These are phyloP conservation scores for Heracleum sosnowskyi DNA, from an alignment of 129 eudicot genomes.

Conservation along the genomic window DNA sequence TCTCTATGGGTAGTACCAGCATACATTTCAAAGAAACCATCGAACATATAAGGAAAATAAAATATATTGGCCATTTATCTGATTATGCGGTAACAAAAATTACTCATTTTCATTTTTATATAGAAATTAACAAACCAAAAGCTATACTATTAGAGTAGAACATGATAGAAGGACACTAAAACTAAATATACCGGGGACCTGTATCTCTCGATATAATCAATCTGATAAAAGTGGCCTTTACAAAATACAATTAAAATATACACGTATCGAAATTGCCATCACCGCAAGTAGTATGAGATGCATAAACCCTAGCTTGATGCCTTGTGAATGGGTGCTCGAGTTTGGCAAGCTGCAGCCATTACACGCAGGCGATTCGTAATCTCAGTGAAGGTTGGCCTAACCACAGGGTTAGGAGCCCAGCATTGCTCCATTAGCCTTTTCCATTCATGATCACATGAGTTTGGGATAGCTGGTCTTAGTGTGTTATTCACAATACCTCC, in stretches of 20 bases:
- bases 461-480: conserved; percentile 76
- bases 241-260: background rate
- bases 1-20: background rate
- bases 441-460: conserved; percentile 76
- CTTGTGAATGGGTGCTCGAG: conserved; percentile 40
- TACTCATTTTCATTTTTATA: too few relatives aligned
- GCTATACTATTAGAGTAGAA: background rate
- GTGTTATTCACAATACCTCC: conserved; percentile 94
- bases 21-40: background rate
- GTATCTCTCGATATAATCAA: background rate
- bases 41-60: too few relatives aligned
- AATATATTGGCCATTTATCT: too few relatives aligned
- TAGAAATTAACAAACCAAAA: background rate
- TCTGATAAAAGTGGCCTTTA: background rate
- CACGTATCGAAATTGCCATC: background rate
- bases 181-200: background rate
- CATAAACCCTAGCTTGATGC: conserved; percentile 8
- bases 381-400: conserved; percentile 78
- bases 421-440: conserved; percentile 78
- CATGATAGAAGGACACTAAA: background rate
- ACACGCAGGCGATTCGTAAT: conserved; percentile 55
- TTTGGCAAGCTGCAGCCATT: conserved; percentile 68
- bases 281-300: background rate
- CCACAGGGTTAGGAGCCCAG: conserved; percentile 86
- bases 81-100: too few relatives aligned